Percentiles rank a stretch among this genome's conserved stretches.
These are phyloP conservation scores for Cinchona pubescens DNA, from an alignment of 257 asterid species.

Conservation along the genomic window DNA sequence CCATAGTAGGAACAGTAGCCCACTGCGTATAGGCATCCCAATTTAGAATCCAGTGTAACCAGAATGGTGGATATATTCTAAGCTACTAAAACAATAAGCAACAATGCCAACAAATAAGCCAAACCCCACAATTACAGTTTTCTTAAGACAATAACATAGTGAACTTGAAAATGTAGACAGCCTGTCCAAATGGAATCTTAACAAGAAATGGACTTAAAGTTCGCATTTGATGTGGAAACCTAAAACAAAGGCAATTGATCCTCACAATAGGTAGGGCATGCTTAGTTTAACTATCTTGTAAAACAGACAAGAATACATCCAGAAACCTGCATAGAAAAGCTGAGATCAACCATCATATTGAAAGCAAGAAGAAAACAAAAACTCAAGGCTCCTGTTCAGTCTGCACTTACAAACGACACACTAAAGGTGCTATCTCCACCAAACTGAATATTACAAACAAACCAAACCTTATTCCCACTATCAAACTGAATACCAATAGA, in stretches of 20 bases:
- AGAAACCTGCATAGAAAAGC: background rate
- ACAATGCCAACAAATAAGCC: too few species aligned
- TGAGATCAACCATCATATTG: background rate
- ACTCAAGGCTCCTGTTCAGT: background rate
- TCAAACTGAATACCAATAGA: background rate
- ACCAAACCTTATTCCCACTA: background rate
- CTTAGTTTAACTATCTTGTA: background rate
- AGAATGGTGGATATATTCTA: background rate
- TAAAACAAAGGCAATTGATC: background rate
- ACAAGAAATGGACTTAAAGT: background rate
- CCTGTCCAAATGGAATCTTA: background rate
- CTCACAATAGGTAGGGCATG: too few species aligned
- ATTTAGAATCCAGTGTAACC: conserved; percentile 14
- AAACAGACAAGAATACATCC: background rate
- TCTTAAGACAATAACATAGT: background rate
- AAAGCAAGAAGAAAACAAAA: background rate
- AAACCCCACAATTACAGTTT: background rate
- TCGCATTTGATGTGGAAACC: background rate
- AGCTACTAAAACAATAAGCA: conserved; percentile 1
- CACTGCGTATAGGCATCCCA: conserved; percentile 45
- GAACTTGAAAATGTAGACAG: background rate
- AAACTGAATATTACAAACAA: background rate
- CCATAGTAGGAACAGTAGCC: conserved; percentile 92
- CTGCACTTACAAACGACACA: background rate
- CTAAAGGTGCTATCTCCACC: background rate